These are phyloP conservation scores for Biscogniauxia mediterranea DNA, from an alignment of 2,329 filamentous ascomycete species.

Conservation along the genomic window DNA sequence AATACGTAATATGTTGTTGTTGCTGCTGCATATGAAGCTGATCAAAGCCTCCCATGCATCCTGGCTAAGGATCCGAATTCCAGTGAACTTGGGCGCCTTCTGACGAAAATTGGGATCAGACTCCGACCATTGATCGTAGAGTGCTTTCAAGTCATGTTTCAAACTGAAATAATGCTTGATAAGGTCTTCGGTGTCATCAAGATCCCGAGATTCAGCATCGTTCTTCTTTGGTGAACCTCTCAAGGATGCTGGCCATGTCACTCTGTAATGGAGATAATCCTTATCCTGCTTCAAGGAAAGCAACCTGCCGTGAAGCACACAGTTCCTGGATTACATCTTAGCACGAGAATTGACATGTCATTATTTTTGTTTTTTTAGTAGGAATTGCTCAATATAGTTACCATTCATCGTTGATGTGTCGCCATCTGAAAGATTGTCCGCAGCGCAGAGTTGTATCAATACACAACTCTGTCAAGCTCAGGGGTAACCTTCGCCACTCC, in stretches of 20 bases:
- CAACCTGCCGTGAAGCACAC: slow-evolving; percentile 81
- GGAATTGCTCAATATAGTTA: slow-evolving; percentile 33
- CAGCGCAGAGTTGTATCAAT: slow-evolving; percentile 93
- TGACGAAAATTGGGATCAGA: slow-evolving; percentile 86
- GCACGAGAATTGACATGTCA: not conserved
- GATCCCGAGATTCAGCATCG: slow-evolving; percentile 28
- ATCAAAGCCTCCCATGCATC: slow-evolving; percentile 95
- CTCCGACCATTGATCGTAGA: slow-evolving; percentile 86
- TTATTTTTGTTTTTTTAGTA: not conserved
- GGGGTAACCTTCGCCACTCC: slow-evolving; percentile 84
- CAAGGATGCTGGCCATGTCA: slow-evolving; percentile 57
- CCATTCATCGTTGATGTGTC: slow-evolving; percentile 83
- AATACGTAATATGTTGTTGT: slow-evolving; percentile 95
- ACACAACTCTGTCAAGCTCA: slow-evolving; percentile 81
- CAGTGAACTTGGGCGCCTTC: slow-evolving; percentile 82
- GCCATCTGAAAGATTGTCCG: slow-evolving; percentile 96
- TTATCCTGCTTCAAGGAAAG: slow-evolving; percentile 82
- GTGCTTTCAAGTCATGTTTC: slow-evolving; percentile 65
- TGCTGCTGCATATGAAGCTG: slow-evolving; percentile 96
- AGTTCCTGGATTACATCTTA: slow-evolving; percentile 55
- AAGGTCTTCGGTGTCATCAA: slow-evolving; percentile 74
- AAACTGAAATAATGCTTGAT: slow-evolving; percentile 87
- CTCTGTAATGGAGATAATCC: slow-evolving; percentile 75
- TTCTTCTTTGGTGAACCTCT: slow-evolving; percentile 32
- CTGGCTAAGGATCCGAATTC: slow-evolving; percentile 88